phyloP scores from a whole-genome alignment of 352 stramenopile genomes.

The Globisporangium parvum region DNA sequence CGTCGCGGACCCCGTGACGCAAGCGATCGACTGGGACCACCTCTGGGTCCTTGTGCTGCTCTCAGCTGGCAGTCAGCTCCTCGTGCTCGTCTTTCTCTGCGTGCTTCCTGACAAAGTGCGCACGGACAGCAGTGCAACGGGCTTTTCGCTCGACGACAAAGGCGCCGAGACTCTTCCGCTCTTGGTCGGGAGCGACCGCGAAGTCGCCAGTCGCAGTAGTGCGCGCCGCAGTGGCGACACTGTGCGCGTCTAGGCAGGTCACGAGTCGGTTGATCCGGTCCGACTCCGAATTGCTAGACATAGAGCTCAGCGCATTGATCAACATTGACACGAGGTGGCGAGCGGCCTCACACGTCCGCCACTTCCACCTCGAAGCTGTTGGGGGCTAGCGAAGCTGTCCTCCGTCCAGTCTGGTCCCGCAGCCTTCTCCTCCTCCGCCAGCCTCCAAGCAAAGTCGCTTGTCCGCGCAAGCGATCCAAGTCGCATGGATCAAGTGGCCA shows the following conservation, averaged over 20 bases:
- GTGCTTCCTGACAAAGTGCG: constrained; percentile 64
- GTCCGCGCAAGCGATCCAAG: too few relatives aligned
- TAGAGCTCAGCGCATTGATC: not conserved
- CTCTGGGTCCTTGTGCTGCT: constrained; percentile 62
- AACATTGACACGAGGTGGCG: too few relatives aligned
- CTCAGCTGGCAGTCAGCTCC: constrained; percentile 45
- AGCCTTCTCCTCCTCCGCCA: too few relatives aligned
- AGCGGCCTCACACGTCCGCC: too few relatives aligned
- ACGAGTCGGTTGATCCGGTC: not conserved
- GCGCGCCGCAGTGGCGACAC: constrained; percentile 4
- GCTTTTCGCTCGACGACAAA: constrained; percentile 3
- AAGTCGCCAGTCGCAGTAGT: not conserved
- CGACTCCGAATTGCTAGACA: not conserved
- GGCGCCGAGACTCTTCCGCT: constrained; percentile 42
- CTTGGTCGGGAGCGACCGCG: constrained; percentile 22
- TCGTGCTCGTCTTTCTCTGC: constrained; percentile 63
- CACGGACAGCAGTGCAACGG: constrained; percentile 9
- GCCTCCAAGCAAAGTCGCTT: too few relatives aligned
- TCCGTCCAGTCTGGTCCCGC: too few relatives aligned
- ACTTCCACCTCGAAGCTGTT: too few relatives aligned
- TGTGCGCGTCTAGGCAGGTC: constrained; percentile 16
- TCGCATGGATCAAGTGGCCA: too few relatives aligned
- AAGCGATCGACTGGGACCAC: constrained; percentile 50
- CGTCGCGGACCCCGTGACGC: constrained; percentile 40
- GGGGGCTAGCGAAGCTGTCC: too few relatives aligned